Conservation (phyloP, 352 stramenopile genomes). For the Globisporangium cederbergense region DNA sequence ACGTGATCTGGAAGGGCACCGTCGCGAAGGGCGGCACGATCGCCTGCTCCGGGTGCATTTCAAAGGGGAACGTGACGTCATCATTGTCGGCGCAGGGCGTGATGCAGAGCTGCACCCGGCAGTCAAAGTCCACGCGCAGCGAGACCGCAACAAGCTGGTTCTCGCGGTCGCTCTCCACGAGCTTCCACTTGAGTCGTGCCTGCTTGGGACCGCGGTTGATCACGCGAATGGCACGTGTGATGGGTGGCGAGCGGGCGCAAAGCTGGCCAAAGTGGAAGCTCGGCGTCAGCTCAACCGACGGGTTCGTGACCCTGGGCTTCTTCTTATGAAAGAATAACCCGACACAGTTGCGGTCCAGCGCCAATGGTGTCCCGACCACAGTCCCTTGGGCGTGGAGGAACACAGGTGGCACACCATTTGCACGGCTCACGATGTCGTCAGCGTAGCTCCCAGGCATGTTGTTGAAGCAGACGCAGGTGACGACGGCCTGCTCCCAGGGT, state of each 20-base stretch:
- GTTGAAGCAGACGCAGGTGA: constrained; percentile 65
- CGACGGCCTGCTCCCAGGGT: constrained; percentile 55
- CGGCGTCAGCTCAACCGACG: constrained; percentile 16
- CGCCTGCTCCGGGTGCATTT: constrained; percentile 18
- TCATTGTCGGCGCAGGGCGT: constrained; percentile 22
- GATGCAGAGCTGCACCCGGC: constrained; percentile 43
- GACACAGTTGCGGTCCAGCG: constrained; percentile 62
- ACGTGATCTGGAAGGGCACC: constrained; percentile 53
- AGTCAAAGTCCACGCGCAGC: constrained; percentile 49
- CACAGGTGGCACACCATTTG: constrained; percentile 44
- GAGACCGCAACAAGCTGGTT: constrained; percentile 55
- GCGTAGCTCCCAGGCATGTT: constrained; percentile 71
- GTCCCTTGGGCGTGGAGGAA: constrained; percentile 54
- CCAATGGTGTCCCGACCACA: constrained; percentile 54
- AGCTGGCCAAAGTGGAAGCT: constrained; percentile 48
- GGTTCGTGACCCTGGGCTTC: neutral
- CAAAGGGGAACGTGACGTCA: constrained; percentile 33
- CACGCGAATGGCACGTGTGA: constrained; percentile 57
- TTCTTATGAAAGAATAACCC: constrained; percentile 39
- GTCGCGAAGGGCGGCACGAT: constrained; percentile 33
- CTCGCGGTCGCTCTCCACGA: constrained; percentile 44
- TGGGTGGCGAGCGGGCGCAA: constrained; percentile 31
- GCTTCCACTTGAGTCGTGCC: constrained; percentile 53
- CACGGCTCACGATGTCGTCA: constrained; percentile 61
- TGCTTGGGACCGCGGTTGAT: constrained; percentile 62